A percentile compares a stretch with the other conserved stretches of the same genome.
These are phyloP conservation scores for Puccinia triticina DNA, from an alignment of 1,284 basidiomycete genomes.

Conservation along the genomic window DNA sequence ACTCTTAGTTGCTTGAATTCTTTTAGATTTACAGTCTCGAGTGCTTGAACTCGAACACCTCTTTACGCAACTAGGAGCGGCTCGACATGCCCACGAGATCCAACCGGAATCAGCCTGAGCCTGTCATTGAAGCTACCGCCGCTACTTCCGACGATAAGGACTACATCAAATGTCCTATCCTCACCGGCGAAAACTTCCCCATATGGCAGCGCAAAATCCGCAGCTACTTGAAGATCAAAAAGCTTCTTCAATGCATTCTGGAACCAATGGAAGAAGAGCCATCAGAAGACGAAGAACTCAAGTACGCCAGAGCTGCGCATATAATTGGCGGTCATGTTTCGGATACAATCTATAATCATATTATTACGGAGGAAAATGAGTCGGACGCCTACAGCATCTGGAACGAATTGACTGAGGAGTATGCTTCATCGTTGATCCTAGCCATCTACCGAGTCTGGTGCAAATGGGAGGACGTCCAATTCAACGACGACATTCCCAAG, in stretches of 20 bases:
- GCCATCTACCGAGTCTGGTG: neutral
- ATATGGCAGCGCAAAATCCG: neutral
- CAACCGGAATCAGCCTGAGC: no score
- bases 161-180: no score
- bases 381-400: neutral
- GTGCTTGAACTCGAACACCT: no score
- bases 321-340: neutral
- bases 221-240: neutral
- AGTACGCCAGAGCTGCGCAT: neutral
- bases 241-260: neutral
- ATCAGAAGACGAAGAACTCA: neutral
- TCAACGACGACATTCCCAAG: neutral
- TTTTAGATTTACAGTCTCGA: no score
- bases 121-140: no score
- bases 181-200: neutral
- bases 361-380: neutral
- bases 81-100: no score
- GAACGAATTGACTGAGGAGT: neutral
- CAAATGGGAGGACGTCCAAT: neutral
- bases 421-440: neutral
- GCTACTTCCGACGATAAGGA: no score
- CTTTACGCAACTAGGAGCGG: no score
- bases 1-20: no score
- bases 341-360: neutral
- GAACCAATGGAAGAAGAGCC: neutral